These are phyloP conservation scores for Setaria italica DNA, from an alignment of 202 grass and related monocot species.

Conservation along the genomic window DNA sequence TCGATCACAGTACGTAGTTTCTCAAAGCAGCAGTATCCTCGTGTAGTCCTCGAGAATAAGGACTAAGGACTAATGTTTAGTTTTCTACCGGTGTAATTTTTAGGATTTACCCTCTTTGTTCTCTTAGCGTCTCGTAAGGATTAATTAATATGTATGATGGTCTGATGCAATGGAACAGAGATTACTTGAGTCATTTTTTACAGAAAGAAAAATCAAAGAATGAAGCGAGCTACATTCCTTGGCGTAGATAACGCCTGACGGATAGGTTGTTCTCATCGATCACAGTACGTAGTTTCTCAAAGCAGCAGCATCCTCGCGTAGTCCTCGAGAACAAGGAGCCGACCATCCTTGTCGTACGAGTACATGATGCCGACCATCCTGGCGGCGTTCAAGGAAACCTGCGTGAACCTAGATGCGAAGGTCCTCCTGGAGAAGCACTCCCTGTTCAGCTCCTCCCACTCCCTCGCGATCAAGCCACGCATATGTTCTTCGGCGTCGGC, in stretches of 20 bases:
- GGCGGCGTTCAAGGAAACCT: conserved; percentile 34
- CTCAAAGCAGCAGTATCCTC: conserved; percentile 36
- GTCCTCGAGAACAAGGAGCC: conserved; percentile 60
- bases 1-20: background rate
- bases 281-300: too few relatives aligned
- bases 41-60: conserved; percentile 56
- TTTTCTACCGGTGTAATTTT: too few relatives aligned
- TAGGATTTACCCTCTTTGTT: too few relatives aligned
- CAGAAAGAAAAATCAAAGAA: too few relatives aligned
- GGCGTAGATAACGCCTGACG: too few relatives aligned
- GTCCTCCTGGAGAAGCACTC: conserved; percentile 43
- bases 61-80: background rate
- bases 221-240: too few relatives aligned
- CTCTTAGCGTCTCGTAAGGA: too few relatives aligned
- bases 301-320: conserved; percentile 44
- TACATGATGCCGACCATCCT: conserved; percentile 78
- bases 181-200: too few relatives aligned
- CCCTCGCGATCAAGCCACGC: conserved; percentile 39
- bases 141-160: too few relatives aligned
- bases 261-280: too few relatives aligned
- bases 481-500: conserved; percentile 45
- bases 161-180: too few relatives aligned
- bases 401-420: conserved; percentile 33
- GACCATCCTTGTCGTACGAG: conserved; percentile 46
- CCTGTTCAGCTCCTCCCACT: conserved; percentile 68